Conservation (phyloP, 768 basidiomycete species). For the Kwoniella bestiolae region DNA sequence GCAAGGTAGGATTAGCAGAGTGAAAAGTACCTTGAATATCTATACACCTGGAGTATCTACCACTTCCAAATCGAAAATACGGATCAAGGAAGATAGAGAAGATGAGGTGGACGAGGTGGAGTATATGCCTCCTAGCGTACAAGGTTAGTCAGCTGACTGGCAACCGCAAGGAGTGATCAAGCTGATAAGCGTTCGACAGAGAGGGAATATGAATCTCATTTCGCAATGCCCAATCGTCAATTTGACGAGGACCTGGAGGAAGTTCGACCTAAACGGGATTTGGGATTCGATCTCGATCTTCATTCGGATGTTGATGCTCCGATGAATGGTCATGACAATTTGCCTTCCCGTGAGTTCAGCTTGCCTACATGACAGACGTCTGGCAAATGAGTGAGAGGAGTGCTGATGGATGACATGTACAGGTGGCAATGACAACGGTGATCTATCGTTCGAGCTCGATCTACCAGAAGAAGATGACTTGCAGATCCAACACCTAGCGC, state of each 20-base stretch:
- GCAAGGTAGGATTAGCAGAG: background rate
- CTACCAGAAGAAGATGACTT: background rate
- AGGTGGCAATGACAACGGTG: background rate
- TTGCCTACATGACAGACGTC: no score
- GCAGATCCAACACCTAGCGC: background rate
- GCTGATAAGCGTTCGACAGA: background rate
- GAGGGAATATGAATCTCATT: slow-evolving; percentile 2
- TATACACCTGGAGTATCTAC: slow-evolving; percentile 15
- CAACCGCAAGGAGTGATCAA: no score
- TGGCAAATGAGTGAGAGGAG: no score
- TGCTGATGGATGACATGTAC: background rate
- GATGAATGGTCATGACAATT: no score
- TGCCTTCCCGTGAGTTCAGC: no score
- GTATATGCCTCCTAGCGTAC: slow-evolving; percentile 10
- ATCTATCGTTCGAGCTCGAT: background rate
- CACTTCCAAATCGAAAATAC: background rate
- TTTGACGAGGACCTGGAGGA: background rate
- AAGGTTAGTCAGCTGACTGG: slow-evolving; percentile 8
- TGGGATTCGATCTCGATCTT: background rate
- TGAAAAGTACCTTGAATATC: slow-evolving; percentile 8
- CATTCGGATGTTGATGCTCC: no score
- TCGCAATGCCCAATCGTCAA: background rate
- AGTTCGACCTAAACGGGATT: background rate
- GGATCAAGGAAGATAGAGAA: background rate
- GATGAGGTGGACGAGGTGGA: slow-evolving; percentile 13